Percentiles rank a stretch among this genome's conserved stretches.
phyloP scores from a whole-genome alignment of 2,329 filamentous ascomycete species.

The Bipolaris cookei region DNA sequence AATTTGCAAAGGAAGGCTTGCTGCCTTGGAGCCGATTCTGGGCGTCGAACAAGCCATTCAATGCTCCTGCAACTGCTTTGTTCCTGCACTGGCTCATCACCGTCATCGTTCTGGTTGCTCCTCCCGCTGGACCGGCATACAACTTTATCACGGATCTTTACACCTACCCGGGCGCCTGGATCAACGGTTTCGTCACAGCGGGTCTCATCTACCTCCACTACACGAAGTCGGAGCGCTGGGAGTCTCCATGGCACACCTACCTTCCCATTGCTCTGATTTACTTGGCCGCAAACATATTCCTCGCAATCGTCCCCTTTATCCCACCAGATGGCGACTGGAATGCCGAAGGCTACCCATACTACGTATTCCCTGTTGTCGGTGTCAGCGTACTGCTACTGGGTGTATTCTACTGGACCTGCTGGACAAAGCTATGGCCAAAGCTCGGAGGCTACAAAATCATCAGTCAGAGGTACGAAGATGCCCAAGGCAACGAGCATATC shows the following conservation, averaged over 20 bases:
- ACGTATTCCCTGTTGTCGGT: slow-evolving; percentile 54
- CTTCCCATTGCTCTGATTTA: slow-evolving; percentile 48
- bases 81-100: slow-evolving; percentile 72
- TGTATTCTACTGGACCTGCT: slow-evolving; percentile 45
- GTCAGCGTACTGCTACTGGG: slow-evolving; percentile 50
- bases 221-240: slow-evolving; percentile 42
- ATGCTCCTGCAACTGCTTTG: slow-evolving; percentile 60
- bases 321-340: slow-evolving; percentile 51
- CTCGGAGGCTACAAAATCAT: slow-evolving; percentile 43
- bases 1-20: slow-evolving; percentile 73
- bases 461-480: slow-evolving; percentile 38
- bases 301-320: slow-evolving; percentile 53
- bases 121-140: slow-evolving; percentile 71
- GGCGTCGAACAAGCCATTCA: slow-evolving; percentile 72
- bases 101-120: slow-evolving; percentile 68
- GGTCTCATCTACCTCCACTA: slow-evolving; percentile 48
- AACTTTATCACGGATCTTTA: slow-evolving; percentile 68
- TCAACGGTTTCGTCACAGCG: slow-evolving; percentile 46
- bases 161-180: slow-evolving; percentile 47
- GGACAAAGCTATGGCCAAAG: slow-evolving; percentile 32
- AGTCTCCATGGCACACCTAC: slow-evolving; percentile 49
- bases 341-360: slow-evolving; percentile 53
- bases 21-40: slow-evolving; percentile 70
- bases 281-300: slow-evolving; percentile 51
- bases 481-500: slow-evolving; percentile 39